Evolutionary conservation across 371 early-diverging fungal species (phyloP).

Genomic region (Saksenaea vasiformis): DNA sequence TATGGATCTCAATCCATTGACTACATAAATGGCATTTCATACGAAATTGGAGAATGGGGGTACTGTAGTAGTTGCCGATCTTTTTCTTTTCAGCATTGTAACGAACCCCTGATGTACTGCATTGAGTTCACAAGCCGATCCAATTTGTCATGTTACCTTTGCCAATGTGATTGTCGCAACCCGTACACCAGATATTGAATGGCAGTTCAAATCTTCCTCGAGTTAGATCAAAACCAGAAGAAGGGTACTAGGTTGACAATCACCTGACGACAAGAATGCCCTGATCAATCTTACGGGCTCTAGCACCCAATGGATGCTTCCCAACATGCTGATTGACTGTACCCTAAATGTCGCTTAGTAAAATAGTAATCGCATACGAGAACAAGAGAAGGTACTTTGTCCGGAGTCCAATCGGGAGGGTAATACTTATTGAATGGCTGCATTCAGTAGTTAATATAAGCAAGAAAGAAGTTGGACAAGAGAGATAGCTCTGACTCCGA

Average conservation of each 20-base stretch:
- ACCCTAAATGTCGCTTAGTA: slow-evolving; percentile 42
- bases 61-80: slow-evolving; percentile 86
- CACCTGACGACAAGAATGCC: slow-evolving; percentile 89
- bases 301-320: slow-evolving; percentile 86
- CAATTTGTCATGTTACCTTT: slow-evolving; percentile 58
- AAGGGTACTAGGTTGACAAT: neutral
- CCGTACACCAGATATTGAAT: slow-evolving; percentile 88
- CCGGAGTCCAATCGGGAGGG: slow-evolving; percentile 73
- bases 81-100: slow-evolving; percentile 96
- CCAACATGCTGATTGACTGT: slow-evolving; percentile 85
- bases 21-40: slow-evolving; percentile 92
- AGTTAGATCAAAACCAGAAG: neutral
- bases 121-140: neutral
- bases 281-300: slow-evolving; percentile 88
- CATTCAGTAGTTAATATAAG: slow-evolving; percentile 29
- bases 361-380: neutral
- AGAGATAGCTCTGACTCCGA: too few species aligned
- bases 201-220: slow-evolving; percentile 82
- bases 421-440: slow-evolving; percentile 77
- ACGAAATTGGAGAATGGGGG: slow-evolving; percentile 86
- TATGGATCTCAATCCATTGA: slow-evolving; percentile 89
- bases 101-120: slow-evolving; percentile 65
- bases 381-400: slow-evolving; percentile 44
- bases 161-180: slow-evolving; percentile 84
- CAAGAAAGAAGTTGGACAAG: neutral